Evolutionary conservation across 371 early-diverging fungal species (phyloP), one percentile per base, ranked within the genome.

Genomic region (Capillidium rhysosporum): DNA sequence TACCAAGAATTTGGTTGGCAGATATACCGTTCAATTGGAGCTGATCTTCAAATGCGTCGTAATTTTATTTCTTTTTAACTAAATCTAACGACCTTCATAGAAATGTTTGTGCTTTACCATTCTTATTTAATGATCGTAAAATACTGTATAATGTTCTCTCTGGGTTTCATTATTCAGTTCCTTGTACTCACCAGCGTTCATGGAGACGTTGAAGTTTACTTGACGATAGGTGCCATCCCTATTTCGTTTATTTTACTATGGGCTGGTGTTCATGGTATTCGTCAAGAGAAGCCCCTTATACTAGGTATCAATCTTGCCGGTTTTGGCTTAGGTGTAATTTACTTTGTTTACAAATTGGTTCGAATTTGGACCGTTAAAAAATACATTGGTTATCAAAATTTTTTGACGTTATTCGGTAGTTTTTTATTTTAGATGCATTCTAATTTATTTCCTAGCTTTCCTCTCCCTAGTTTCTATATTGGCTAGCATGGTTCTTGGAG

Each of bases 1-100:
- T 90, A 88, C 63, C 75, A 76, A 48, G 84, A 88, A 63, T 92
- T 87, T 70, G 91, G 92, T 40, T 92, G 92, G 92, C 82, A 79
- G 60, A 85, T 92, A 31, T 92, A 89, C 68, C 90, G 90, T 65
- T 78, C 83, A 65, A 87, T 92, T 62, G 93, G 93, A 1, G 90
- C 93, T 3, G 90, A 91, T 63, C 71, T 88, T 49, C 66, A 71
- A 29, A 88, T 89, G 75, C 69, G 84, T 66, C 72, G 87, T 86
- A 72, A 60, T 67, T 54, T 10, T 8, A 23, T 43, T 1, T 20
- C 12, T 12, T 51, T 12, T 31, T 9, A 12, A 28, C 9, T 21
- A 1, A 40, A 52, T n/a, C 9, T 40, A 52, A 16, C n/a, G n/a
- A 40, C 16, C 29, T 23, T 40, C 21, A n/a, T 63, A 82, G 82